phyloP scores from a whole-genome alignment of 2,329 filamentous ascomycete genomes.

The Nakataea oryzae region DNA sequence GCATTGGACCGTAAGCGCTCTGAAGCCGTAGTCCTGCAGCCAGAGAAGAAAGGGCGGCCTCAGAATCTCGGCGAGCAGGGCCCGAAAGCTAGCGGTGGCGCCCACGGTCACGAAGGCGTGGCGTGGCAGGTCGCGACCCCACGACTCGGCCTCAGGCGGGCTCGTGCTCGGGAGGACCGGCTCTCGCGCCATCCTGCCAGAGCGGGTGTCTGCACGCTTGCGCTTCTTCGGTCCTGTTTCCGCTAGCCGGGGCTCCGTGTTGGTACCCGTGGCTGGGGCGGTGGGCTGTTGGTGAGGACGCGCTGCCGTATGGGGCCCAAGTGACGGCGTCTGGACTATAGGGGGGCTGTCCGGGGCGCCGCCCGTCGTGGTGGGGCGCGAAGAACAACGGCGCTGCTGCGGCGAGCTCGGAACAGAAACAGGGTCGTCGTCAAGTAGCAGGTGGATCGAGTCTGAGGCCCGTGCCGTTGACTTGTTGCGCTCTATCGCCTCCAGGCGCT shows the following conservation, averaged over 20 bases:
- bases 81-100: conserved; percentile 75
- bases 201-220: not conserved
- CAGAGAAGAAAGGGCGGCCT: conserved; percentile 49
- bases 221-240: not conserved
- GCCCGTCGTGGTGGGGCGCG: not conserved
- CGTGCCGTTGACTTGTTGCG: not conserved
- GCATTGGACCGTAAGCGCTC: conserved; percentile 68
- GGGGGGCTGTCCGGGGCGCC: no score
- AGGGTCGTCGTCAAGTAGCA: not conserved
- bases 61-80: conserved; percentile 58
- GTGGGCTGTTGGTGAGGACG: not conserved
- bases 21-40: conserved; percentile 52
- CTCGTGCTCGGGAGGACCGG: not conserved
- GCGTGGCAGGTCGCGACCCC: not conserved
- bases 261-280: not conserved
- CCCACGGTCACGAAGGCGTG: conserved; percentile 76
- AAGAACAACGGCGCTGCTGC: not conserved
- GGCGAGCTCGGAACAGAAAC: not conserved
- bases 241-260: not conserved
- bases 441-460: not conserved
- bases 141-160: not conserved
- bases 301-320: not conserved
- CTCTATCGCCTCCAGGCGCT: not conserved
- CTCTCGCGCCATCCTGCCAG: not conserved
- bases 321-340: not conserved